These are phyloP conservation scores for Rubia tinctorum DNA, from an alignment of 305 asterid genomes.

Conservation along the genomic window DNA sequence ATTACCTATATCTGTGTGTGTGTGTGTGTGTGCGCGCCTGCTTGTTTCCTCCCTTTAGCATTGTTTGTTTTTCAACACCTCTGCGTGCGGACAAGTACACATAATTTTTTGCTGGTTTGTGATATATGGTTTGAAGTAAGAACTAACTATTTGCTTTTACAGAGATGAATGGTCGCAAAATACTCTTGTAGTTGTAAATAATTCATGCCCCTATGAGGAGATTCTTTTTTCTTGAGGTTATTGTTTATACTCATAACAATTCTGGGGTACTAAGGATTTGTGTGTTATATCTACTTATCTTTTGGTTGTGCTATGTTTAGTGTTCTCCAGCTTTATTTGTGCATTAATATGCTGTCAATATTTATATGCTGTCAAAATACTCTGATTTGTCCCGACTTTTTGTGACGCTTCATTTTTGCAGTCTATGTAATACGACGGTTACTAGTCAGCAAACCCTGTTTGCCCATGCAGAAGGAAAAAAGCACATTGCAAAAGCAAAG, in stretches of 20 bases:
- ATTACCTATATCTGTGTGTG: neutral
- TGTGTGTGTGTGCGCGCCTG: no score
- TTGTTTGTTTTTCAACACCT: neutral
- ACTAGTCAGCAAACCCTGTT: slow-evolving; percentile 92
- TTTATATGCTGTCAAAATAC: no score
- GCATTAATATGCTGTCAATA: neutral
- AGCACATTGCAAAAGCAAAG: slow-evolving; percentile 89
- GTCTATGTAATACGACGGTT: slow-evolving; percentile 85
- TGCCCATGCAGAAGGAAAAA: slow-evolving; percentile 93
- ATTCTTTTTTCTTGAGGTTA: neutral
- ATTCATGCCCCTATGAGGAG: neutral
- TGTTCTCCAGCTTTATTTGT: neutral
- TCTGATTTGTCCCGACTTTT: no score
- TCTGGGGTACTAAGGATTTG: neutral
- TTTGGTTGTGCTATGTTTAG: neutral
- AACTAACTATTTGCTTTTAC: neutral
- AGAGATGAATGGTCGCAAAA: neutral
- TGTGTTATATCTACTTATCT: neutral
- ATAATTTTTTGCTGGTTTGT: neutral
- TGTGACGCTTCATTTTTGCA: slow-evolving; percentile 35
- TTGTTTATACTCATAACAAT: no score
- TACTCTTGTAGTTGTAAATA: neutral
- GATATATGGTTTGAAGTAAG: neutral
- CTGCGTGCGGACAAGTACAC: neutral
- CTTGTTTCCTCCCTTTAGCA: no score